phyloP scores from a whole-genome alignment of 169 alveolate species.

The Pseudocohnilembus persalinus region DNA sequence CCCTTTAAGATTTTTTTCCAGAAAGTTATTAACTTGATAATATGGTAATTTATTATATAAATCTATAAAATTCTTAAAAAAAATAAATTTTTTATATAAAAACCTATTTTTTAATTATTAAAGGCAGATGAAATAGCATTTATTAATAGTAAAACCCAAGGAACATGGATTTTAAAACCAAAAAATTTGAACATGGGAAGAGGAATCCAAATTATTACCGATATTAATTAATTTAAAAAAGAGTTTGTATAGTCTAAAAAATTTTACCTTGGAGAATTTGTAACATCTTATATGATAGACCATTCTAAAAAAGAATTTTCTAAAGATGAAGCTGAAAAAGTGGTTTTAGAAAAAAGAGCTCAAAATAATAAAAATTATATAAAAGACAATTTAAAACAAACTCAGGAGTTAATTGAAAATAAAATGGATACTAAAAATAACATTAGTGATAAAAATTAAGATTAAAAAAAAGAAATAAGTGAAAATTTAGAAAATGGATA shows the following conservation, averaged over 20 bases:
- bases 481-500: too few species aligned
- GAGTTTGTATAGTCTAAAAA: constrained; percentile 27
- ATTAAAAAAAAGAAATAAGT: background rate
- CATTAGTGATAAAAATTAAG: background rate
- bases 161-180: constrained; percentile 42
- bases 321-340: constrained; percentile 5
- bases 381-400: too few species aligned
- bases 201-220: constrained; percentile 32
- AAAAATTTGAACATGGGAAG: constrained; percentile 52
- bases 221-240: constrained; percentile 22
- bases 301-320: background rate
- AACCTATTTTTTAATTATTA: constrained; percentile 30
- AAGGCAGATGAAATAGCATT: constrained; percentile 37
- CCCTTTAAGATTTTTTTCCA: constrained; percentile 48
- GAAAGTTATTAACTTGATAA: constrained; percentile 59
- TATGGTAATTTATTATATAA: constrained; percentile 49
- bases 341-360: too few species aligned
- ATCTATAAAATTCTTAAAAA: constrained; percentile 33
- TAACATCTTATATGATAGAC: constrained; percentile 2
- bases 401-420: too few species aligned
- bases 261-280: constrained; percentile 22
- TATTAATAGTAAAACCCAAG: constrained; percentile 36
- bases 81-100: constrained; percentile 19
- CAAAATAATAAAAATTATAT: too few species aligned
- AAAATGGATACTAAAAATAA: too few species aligned